Base-by-base conservation (phyloP, 352 stramenopile genomes). In the Phytophthora pistaciae region DNA sequence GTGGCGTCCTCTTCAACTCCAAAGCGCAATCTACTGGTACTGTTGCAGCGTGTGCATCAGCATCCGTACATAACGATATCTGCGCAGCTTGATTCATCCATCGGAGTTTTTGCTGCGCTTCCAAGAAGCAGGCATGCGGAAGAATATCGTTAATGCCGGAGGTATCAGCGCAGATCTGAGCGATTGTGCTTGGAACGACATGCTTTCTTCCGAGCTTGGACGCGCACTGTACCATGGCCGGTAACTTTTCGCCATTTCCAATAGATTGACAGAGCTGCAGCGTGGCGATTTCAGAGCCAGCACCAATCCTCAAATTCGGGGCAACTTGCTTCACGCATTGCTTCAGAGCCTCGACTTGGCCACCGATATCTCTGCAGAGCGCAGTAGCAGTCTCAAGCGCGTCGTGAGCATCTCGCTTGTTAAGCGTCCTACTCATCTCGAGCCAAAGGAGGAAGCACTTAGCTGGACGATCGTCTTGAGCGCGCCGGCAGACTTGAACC, bases 11-110 rank as follows among this genome's bases (percentile, higher is more conserved):
- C 49, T 75, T 75, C 29, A 70, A 62, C 52, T 76, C 44, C 4
- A 63, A 6, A 1, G 75, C 85, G 49, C 83, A 92, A 2, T 70
- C 56, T 20, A 90, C 70, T 20, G 83, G 81, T 0, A 60, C 70
- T 16, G 23, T 36, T 1, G 74, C 49, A 40, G 52, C 52, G 40
- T 55, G 68, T 0, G 16, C 52, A 21, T 14, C 44, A 29, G 77
- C 70, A 14, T 66, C 25, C 7, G 66, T 64, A 54, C 85, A 93
- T 7, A 93, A 60, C 3, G 64, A 38, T 20, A 64, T 64, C 20
- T 83, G 64, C 0, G 64, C 62, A 1, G 70, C 40, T 29, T 63
- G 53, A 27, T 83, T 66, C 75, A 93, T 89, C 83, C 83, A 91
- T 0, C 75, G 63, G 0, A 91, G 79, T 31, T 80, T 75, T 11